Conservation (phyloP, 352 stramenopile genomes). For the Pythium myriotylum region DNA sequence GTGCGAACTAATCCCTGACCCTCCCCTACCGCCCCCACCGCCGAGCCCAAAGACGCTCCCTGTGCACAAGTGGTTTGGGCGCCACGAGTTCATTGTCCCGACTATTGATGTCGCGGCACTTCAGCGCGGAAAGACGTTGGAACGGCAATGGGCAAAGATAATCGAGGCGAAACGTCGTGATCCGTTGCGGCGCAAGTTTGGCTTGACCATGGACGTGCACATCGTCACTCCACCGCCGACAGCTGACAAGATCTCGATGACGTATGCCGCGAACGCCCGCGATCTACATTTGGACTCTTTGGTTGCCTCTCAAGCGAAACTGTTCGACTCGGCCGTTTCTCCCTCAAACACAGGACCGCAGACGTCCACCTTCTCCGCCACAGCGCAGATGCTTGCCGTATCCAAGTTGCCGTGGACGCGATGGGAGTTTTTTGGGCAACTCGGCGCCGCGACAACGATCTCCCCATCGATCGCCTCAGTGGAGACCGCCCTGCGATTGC, state of each 20-base stretch:
- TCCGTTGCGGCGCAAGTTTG: not conserved
- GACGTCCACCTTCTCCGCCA: not conserved
- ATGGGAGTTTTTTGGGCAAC: conserved; percentile 26
- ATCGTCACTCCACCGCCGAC: conserved; percentile 1
- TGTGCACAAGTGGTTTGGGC: conserved; percentile 35
- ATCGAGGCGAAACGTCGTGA: conserved; percentile 2
- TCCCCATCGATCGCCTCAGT: conserved; percentile 1
- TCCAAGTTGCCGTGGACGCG: conserved; percentile 17
- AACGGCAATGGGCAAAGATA: conserved; percentile 14
- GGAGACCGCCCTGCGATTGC: conserved; percentile 13
- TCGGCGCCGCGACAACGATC: not conserved
- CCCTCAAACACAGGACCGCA: not conserved
- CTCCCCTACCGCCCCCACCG: conserved; percentile 8
- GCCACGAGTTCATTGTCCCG: conserved; percentile 44
- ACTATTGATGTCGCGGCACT: conserved; percentile 25
- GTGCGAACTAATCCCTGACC: conserved; percentile 36
- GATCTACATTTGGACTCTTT: conserved; percentile 16
- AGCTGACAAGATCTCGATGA: not conserved
- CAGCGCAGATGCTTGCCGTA: conserved; percentile 12
- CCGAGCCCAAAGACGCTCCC: conserved; percentile 20
- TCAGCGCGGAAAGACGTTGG: conserved; percentile 22
- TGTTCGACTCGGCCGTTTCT: not conserved
- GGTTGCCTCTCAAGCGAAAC: conserved; percentile 8
- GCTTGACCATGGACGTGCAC: conserved; percentile 19
- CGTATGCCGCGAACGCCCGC: conserved; percentile 3